Base-by-base conservation (phyloP, 2,329 filamentous ascomycete genomes). In the Blumeria hordei region DNA sequence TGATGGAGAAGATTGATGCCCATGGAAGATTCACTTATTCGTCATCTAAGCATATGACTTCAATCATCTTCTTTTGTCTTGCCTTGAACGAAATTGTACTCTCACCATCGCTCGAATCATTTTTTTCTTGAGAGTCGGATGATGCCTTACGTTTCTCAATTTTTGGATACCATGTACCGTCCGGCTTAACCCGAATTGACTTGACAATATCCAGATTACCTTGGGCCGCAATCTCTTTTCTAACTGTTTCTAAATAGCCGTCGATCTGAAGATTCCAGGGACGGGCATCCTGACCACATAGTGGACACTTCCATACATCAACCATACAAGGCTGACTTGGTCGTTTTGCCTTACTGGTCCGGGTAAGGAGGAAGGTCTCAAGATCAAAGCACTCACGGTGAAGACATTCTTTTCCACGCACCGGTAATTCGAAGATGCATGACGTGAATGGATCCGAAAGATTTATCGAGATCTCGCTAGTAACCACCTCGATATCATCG, bases 341-440 rank as follows among this genome's bases (percentile, higher is more conserved):
- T 57, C 73, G 74, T 12, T 69, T 67, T 5, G 72, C 70, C 44
- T 65, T 68, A 28, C 65, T 67, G 21, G 61, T 64, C 14, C 85
- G 78, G 5, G 82, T 85, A 12, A 72, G 67, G 8, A 98, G 74
- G 70, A 86, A 96, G 0, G 77, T 88, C 18, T 83, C 75, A 7
- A 95, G 77, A 65, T 96, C 90, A 64, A 96, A 95, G 64, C 88
- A 94, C 64, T 95, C 86, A 37, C 82, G 70, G 64, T 98, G 90
- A 28, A 71, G 70, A 65, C 92, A 98, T 3, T 66, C 61, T 7
- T 63, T 69, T 32, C 86, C 80, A 33, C 88, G 81, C 1, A 81
- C 85, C 0, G 92, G 90, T 0, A 74, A 72, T 5, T 75, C 70
- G 64, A 84, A 88, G 10, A 92, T 73, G 11, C 64, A 69, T 1